phyloP scores from a whole-genome alignment of 306 rosid genomes.

The Pyrus bretschneideri region DNA sequence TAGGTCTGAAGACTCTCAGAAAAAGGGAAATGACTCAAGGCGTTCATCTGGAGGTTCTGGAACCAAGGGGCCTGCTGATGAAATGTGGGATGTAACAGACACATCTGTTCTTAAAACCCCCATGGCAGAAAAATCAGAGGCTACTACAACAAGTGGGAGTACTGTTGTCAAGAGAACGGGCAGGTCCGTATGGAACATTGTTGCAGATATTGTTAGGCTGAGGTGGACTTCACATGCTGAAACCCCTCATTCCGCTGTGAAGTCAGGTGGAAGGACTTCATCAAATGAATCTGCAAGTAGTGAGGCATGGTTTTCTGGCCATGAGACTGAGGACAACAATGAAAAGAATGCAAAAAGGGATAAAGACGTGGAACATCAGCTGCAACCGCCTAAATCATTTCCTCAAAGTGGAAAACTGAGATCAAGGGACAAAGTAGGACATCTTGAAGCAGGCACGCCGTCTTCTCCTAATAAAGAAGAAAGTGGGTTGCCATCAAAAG shows the following conservation, averaged over 20 bases:
- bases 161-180: constrained; percentile 60
- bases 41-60: constrained; percentile 52
- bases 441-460: constrained; percentile 41
- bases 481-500: constrained; percentile 41
- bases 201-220: constrained; percentile 54
- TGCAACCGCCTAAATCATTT: constrained; percentile 17
- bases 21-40: constrained; percentile 33
- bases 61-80: constrained; percentile 71
- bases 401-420: constrained; percentile 26
- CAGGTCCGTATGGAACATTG: constrained; percentile 61
- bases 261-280: constrained; percentile 50
- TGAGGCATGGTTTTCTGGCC: constrained; percentile 71
- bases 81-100: constrained; percentile 63
- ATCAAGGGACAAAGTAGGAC: constrained; percentile 32
- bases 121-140: constrained; percentile 39
- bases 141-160: constrained; percentile 25
- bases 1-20: constrained; percentile 33
- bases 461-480: constrained; percentile 34
- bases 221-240: constrained; percentile 58
- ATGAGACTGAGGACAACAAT: constrained; percentile 51
- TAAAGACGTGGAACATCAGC: constrained; percentile 28
- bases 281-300: constrained; percentile 55
- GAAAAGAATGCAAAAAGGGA: constrained; percentile 31
- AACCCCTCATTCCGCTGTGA: constrained; percentile 40
- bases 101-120: constrained; percentile 35